These are phyloP conservation scores for Syzygium jambos DNA, from an alignment of 345 rosid genomes.

Conservation along the genomic window DNA sequence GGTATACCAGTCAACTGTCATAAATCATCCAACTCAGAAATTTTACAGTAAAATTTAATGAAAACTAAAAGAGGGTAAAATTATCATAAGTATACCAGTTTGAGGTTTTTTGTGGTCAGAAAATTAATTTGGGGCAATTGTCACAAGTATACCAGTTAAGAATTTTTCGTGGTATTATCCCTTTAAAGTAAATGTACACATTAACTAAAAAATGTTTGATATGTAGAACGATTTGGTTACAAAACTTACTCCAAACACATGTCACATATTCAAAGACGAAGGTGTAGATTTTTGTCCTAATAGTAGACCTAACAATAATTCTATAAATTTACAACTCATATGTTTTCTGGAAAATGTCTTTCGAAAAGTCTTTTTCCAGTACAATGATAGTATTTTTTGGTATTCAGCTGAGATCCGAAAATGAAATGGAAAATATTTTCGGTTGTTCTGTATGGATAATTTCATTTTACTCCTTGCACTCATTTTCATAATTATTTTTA, in stretches of 20 bases:
- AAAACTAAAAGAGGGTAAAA: too few species aligned
- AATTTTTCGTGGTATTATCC: too few species aligned
- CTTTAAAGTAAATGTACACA: neutral
- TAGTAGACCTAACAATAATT: neutral
- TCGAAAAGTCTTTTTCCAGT: neutral
- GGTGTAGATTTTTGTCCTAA: neutral
- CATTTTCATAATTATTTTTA: neutral
- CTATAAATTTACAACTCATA: neutral
- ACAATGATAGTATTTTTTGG: fast-evolving
- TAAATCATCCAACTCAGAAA: too few species aligned
- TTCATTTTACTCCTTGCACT: neutral
- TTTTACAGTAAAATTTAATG: too few species aligned
- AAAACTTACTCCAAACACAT: neutral
- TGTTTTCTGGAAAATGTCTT: neutral
- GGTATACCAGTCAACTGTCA: too few species aligned
- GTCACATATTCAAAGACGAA: neutral
- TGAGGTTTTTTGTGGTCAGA: too few species aligned
- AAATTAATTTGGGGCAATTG: too few species aligned
- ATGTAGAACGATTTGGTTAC: neutral
- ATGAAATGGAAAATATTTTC: too few species aligned
- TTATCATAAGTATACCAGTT: too few species aligned
- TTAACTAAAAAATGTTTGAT: neutral
- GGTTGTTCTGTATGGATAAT: fast-evolving
- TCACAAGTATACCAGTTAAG: too few species aligned
- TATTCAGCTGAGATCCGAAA: too few species aligned